Evolutionary conservation across 306 rosid species (phyloP), one percentile per base, ranked within the genome.

Genomic region (Acacia acuminata): DNA sequence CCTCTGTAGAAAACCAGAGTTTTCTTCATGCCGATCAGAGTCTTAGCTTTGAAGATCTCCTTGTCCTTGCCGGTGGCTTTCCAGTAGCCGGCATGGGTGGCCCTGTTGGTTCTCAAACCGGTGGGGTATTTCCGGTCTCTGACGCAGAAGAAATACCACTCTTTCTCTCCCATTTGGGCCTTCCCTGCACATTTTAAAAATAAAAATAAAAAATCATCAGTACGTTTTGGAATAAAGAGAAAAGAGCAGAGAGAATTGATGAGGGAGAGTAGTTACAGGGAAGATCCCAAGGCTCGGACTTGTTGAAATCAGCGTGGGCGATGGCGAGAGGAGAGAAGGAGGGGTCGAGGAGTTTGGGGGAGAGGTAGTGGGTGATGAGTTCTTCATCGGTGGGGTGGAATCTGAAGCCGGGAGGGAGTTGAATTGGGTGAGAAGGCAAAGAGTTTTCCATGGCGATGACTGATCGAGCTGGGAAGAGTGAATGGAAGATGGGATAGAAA

Each of bases 51-150:
- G 82, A 6, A 88, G 38, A 91, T 85, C 76, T 89, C 90, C 69
- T 55, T 91, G 76, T 91, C 95, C 86, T 89, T 91, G 12, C 95
- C 95, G 11, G 95, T 91, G 61, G 95, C 95, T 73, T 91, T 91
- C 95, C 95, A 91, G 19, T 89, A 91, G 12, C 95, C 95, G 14
- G 91, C 82, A 0, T 55, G 86, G 2, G 95, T 91, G 2, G 95
- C 95, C 42, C 95, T 76, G 70, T 91, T 91, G 11, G 95, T 89
- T 50, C 95, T 88, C 0, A 79, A 61, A 3, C 95, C 95, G 30
- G 93, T 89, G 79, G 93, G 95, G 87, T 91, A 91, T 67, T 91
- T 91, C 32, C 91, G 79, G 79, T 91, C 95, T 44, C 79, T 81
- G 0, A 86, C 81, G 27, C 93, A 88, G 86, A 88, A 91, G 72